Base-by-base conservation (phyloP, 2,329 filamentous ascomycete species). In the Hypoxylon sp. region DNA sequence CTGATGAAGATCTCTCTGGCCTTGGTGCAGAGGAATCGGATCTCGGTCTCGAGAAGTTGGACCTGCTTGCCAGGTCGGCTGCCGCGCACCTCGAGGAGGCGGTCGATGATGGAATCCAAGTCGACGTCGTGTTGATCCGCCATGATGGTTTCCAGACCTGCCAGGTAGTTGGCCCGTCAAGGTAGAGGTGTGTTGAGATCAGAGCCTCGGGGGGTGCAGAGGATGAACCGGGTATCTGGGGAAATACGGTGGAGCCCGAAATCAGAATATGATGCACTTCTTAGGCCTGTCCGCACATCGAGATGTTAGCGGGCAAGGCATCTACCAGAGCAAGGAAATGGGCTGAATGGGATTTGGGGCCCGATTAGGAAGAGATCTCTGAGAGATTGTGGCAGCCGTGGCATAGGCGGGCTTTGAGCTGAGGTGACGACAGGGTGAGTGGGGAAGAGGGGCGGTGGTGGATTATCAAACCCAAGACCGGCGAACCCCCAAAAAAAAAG, bases 1-100 rank as follows among this genome's bases (percentile, higher is more conserved):
- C 93, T 97, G 78, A 99, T 98, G 83, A 99, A 98, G 72, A 99
- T 98, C 83, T 99, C 95, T 67, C 95, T 90, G 64, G 94, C 93
- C 83, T 98, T 98, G 76, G 94, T 97, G 86, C 95, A 99, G 67
- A 99, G 87, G 79, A 88, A 97, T 75, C 94, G 90, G 70, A 99
- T 99, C 81, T 98, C 95, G 61, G 91, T 88, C 79, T 99, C 95
- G 67, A 97, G 83, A 68, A 99, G 86, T 81, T 98, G 94, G 53
- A 99, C 95, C 81, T 98, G 95, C 83, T 99, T 99, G 72, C 95
- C 95, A 56, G 95, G 95, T 74, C 95, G 89, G 84, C 93, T 97
- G 76, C 94, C 95, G 80, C 95, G 90, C 75, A 98, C 95, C 81
- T 99, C 95, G 74, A 98, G 85, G 74, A 99, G 87, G 79, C 95